Conservation (phyloP, 192 early-diverging fungal genomes). For the Podila horticola region DNA sequence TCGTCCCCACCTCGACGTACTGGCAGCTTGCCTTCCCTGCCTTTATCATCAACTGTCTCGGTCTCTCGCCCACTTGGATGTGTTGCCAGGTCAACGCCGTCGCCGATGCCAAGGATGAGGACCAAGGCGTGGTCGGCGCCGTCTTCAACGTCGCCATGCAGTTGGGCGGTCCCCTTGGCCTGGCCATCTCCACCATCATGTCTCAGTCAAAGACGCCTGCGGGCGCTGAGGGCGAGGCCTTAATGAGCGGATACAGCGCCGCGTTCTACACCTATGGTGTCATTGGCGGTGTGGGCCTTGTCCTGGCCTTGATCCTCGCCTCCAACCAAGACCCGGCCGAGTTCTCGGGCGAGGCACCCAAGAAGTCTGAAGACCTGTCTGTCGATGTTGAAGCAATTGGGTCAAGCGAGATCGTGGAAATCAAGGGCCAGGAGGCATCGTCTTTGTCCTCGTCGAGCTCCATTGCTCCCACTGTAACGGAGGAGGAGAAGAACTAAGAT, state of each 20-base stretch:
- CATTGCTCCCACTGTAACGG: no score
- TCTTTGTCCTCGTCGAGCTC: no score
- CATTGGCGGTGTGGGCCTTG: constrained; percentile 20
- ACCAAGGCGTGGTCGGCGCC: constrained; percentile 50
- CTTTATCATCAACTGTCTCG: constrained; percentile 40
- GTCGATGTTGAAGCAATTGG: background rate
- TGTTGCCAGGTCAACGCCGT: constrained; percentile 47
- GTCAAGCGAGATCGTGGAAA: no score
- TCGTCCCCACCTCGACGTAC: constrained; percentile 14
- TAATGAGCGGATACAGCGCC: constrained; percentile 29
- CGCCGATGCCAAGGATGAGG: constrained; percentile 40
- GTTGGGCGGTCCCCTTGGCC: constrained; percentile 43
- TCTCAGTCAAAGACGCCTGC: constrained; percentile 8
- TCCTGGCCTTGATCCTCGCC: constrained; percentile 8
- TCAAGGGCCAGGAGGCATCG: no score
- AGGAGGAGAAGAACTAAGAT: no score
- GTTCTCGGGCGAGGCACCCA: constrained; percentile 4
- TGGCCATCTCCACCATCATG: constrained; percentile 45
- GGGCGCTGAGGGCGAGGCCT: background rate
- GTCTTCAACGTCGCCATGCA: constrained; percentile 52
- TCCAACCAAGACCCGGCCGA: constrained; percentile 24
- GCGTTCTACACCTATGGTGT: constrained; percentile 28
- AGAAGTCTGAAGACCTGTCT: background rate
- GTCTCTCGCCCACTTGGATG: constrained; percentile 46
- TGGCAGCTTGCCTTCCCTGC: constrained; percentile 50